Evolutionary conservation across 1,284 basidiomycete species (phyloP).

Genomic region (Heterobasidion occidentale): DNA sequence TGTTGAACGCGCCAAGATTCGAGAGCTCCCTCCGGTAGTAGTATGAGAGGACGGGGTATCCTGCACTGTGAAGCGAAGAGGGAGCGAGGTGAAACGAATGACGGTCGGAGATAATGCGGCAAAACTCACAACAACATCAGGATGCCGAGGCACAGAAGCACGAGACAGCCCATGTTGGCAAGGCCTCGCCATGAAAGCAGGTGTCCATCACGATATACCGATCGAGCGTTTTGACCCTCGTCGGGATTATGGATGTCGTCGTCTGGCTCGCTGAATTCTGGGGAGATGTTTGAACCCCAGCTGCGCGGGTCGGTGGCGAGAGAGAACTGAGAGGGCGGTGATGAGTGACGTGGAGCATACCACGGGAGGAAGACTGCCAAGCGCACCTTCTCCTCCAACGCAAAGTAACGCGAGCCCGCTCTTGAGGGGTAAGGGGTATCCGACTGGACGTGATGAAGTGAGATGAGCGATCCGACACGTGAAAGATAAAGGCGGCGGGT

Average conservation of each 20-base stretch:
- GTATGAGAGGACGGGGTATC: conserved; percentile 76
- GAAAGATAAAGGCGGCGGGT: neutral
- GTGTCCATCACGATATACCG: conserved; percentile 40
- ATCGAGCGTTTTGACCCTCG: conserved; percentile 43
- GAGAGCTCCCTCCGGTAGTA: conserved; percentile 45
- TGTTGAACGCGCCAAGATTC: conserved; percentile 60
- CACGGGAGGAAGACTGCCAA: neutral
- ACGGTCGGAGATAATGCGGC: neutral
- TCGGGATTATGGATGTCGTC: conserved; percentile 72
- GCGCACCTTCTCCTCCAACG: conserved; percentile 2
- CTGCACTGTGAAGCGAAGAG: conserved; percentile 43
- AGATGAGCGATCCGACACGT: neutral
- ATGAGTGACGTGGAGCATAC: neutral
- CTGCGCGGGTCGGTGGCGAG: conserved; percentile 61
- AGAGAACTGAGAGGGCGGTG: conserved; percentile 36
- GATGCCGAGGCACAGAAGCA: conserved; percentile 53
- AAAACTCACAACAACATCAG: conserved; percentile 62
- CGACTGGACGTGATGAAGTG: neutral
- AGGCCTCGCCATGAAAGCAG: conserved; percentile 69
- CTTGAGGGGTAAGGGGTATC: conserved; percentile 1
- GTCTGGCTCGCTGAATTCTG: conserved; percentile 52
- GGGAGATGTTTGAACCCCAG: conserved; percentile 62
- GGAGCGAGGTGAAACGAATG: neutral
- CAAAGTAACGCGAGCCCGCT: neutral
- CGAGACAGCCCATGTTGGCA: conserved; percentile 70